Evolutionary conservation across 2,329 filamentous ascomycete genomes (phyloP), one percentile per base, ranked within the genome.

Genomic region (Talaromyces sp.): DNA sequence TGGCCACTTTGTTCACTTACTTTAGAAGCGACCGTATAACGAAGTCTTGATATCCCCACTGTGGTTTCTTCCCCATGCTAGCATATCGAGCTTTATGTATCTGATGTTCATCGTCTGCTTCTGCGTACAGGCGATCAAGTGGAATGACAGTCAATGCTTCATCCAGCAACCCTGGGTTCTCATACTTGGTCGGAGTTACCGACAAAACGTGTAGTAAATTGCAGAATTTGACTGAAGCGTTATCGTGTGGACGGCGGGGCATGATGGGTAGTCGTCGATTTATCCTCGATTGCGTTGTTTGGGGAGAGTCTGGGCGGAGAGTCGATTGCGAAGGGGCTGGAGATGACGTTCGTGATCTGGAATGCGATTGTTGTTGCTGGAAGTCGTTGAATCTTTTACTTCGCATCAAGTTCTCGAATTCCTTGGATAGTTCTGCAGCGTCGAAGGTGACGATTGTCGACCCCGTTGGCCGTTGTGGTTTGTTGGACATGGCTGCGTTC

Each of bases 31-130:
- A 90, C 64, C 89, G 84, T 69, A 97, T 88, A 57, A 97, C 91
- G 73, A 93, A 99, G 76, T 99, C 94, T 74, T 97, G 93, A 71
- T 97, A 97, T 58, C 92, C 93, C 93, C 93, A 97, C 78, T 91
- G 88, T 1, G 92, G 84, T 71, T 89, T 89, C 58, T 89, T 85
- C 19, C 89, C 89, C 77, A 96, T 86, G 64, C 91, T 96, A 70
- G 89, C 89, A 33, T 93, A 93, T 73, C 96, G 87, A 35, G 91
- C 94, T 69, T 89, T 85, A 65, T 96, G 80, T 31, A 97, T 86
- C 71, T 97, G 91, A 63, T 84, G 86, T 75, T 97, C 92, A 72
- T 97, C 93, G 71, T 97, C 91, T 54, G 94, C 94, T 71, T 97
- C 91, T 64, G 87, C 83, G 74, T 97, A 97, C 66, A 99, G 90